phyloP scores from a whole-genome alignment of 1,284 basidiomycete genomes.

The Leucoagaricus sp. region DNA sequence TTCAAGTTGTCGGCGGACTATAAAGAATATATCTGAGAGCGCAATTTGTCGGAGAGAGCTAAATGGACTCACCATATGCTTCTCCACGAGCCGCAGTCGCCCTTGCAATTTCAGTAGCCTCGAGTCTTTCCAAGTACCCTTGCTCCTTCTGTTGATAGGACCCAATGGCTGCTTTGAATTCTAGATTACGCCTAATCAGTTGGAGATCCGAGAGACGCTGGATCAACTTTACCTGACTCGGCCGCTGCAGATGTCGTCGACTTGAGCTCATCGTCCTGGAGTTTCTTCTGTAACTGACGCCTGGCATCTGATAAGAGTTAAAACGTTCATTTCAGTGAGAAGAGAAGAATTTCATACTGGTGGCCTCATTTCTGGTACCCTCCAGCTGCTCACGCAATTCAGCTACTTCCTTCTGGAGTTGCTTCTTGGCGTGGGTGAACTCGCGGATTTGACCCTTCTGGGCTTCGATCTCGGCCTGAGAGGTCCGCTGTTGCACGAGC shows the following conservation, averaged over 20 bases:
- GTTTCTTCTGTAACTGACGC: conserved; percentile 57
- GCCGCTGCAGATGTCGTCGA: conserved; percentile 60
- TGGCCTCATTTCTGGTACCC: conserved; percentile 58
- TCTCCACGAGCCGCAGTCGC: conserved; percentile 69
- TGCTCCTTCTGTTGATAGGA: conserved; percentile 67
- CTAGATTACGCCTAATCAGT: conserved; percentile 31
- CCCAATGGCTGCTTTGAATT: conserved; percentile 64
- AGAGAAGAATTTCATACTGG: conserved; percentile 39
- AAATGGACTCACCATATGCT: conserved; percentile 54
- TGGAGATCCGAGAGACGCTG: background rate
- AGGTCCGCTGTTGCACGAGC: conserved; percentile 68
- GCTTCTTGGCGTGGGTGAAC: conserved; percentile 54
- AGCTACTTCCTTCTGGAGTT: conserved; percentile 57
- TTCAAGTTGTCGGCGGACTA: conserved; percentile 61
- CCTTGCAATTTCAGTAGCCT: conserved; percentile 69
- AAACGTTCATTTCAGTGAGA: background rate
- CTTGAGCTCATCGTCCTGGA: conserved; percentile 71
- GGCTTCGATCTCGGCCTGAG: conserved; percentile 64
- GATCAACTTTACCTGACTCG: conserved; percentile 48
- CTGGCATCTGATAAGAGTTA: conserved; percentile 45
- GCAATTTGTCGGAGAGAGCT: background rate
- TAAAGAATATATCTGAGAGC: conserved; percentile 15
- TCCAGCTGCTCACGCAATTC: conserved; percentile 61
- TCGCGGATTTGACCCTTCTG: conserved; percentile 64
- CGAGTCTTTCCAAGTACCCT: conserved; percentile 61